A percentile compares a stretch with the other conserved stretches of the same genome.
These are phyloP conservation scores for Rhodamnia argentea DNA, from an alignment of 345 rosid genomes.

Conservation along the genomic window DNA sequence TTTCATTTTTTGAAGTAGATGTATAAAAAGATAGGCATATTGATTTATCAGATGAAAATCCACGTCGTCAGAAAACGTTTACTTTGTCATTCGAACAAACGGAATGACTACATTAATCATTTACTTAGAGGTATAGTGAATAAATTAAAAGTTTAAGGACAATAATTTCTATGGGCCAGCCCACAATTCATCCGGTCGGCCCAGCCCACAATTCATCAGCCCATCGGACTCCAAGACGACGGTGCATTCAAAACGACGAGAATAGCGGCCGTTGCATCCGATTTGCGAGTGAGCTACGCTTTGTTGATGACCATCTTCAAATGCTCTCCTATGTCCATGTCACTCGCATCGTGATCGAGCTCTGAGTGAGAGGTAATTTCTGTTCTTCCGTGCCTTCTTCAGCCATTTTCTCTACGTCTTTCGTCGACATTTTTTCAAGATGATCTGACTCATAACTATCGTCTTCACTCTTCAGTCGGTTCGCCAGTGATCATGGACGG, in stretches of 20 bases:
- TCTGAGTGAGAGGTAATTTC: not conserved
- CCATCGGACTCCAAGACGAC: not conserved
- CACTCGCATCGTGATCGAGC: not conserved
- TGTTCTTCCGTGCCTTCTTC: not conserved
- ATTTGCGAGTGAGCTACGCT: not conserved
- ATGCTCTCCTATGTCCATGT: not conserved
- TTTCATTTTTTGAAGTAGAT: not conserved
- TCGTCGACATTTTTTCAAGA: not conserved
- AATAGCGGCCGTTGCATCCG: not conserved
- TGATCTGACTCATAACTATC: not conserved
- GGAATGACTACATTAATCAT: not conserved
- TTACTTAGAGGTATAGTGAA: not conserved
- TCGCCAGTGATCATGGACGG: not conserved
- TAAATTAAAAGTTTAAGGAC: not conserved
- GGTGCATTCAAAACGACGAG: not conserved
- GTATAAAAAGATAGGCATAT: not conserved
- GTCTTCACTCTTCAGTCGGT: not conserved
- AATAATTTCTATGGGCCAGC: not conserved
- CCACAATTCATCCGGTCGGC: not conserved
- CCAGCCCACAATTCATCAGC: not conserved
- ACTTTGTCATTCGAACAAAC: not conserved
- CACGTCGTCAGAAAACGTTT: fast-evolving
- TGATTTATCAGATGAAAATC: not conserved
- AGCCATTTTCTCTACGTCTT: not conserved
- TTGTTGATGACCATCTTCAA: not conserved